phyloP scores from a whole-genome alignment of 208 protist species.

The Leishmania gerbilli region DNA sequence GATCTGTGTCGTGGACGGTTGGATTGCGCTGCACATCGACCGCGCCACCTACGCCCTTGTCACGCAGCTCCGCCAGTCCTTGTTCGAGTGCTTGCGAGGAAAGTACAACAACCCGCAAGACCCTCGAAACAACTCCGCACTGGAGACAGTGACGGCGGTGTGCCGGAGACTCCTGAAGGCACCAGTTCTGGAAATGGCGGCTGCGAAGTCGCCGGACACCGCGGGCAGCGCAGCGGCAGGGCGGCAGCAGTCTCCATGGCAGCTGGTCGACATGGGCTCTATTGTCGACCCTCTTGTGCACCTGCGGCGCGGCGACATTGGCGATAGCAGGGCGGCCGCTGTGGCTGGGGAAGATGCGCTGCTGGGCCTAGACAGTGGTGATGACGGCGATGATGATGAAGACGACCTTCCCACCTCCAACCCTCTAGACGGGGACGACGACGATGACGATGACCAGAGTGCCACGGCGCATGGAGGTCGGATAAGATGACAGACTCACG shows the following conservation, averaged over 20 bases:
- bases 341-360: not conserved
- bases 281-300: conserved; percentile 35
- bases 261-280: conserved; percentile 32
- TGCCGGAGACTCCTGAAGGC: conserved; percentile 62
- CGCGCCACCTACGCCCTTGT: conserved; percentile 43
- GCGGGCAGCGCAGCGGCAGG: not conserved
- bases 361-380: not conserved
- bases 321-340: not conserved
- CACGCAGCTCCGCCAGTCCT: conserved; percentile 37
- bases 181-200: conserved; percentile 34
- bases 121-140: conserved; percentile 46
- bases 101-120: conserved; percentile 72
- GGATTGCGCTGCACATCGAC: conserved; percentile 70
- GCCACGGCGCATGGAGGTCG: not conserved
- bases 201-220: not conserved
- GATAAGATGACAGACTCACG: not conserved
- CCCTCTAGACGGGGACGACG: conserved; percentile 9
- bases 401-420: not conserved
- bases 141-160: conserved; percentile 51
- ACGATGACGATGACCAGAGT: conserved; percentile 1
- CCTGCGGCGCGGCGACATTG: not conserved
- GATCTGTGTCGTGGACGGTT: conserved; percentile 75
- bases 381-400: conserved; percentile 5
- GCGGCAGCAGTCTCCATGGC: conserved; percentile 15
- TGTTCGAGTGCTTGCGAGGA: conserved; percentile 57